Base-by-base conservation (phyloP, 768 basidiomycete species). In the Leccinellum luteum region DNA sequence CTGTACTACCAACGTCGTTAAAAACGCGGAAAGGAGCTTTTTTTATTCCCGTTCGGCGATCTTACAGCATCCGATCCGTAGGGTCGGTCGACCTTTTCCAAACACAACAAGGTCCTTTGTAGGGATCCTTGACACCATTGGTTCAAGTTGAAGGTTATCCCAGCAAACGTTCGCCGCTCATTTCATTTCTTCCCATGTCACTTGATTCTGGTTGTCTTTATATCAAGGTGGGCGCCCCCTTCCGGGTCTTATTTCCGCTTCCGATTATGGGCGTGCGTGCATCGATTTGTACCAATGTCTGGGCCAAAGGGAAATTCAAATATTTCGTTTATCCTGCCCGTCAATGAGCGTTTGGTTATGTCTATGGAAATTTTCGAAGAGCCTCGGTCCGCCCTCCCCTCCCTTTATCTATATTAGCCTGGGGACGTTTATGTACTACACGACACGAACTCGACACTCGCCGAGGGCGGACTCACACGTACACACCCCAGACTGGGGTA, bases 161-260 rank as follows among this genome's bases (percentile, higher is more conserved):
- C 21, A 45, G 23, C 10, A 6, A 43, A 19, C 41, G 14, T 15
- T 21, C 45, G 28, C n/a, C 48, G 48, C 13, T 49, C 17, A 19
- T 31, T 31, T 41, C 51, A 17, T 51, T 25, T 41, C 56, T 66
- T 66, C 64, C 48, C 64, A 64, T 64, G 62, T 56, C 62, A 54
- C 3, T 51, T 45, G 41, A 19, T 21, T 19, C 19, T 19, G 19
- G 23, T 50, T 52, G 19, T 45, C 52, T 48, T 25, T 55, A 41
- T 38, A 38, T 8, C 8, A 17, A n/a, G n/a, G n/a, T 15, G 17
- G 27, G 15, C 27, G 47, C 10, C 7, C 10, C 7, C 27, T 25
- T 27, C 27, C 17, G 17, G 25, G n/a, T 48, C 25, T 30, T 23
- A 8, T 41, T 32, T 38, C 14, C 27, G 32, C 6, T 45, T 52